Percentiles rank a stretch among this genome's conserved stretches.
Conservation (phyloP, 257 asterid species). For the Fraxinus excelsior region DNA sequence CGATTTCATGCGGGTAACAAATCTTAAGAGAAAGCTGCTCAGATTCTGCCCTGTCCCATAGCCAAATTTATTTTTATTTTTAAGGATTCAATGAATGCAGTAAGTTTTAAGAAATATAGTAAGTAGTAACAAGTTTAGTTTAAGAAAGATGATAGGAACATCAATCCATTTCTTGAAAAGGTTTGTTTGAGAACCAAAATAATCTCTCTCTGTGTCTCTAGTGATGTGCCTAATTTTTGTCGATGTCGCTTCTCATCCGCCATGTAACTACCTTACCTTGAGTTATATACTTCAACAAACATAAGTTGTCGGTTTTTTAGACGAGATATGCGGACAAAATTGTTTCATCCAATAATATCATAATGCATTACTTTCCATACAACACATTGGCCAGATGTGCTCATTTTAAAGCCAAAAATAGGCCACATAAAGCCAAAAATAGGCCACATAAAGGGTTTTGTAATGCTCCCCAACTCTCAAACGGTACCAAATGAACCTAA, state of each 20-base stretch:
- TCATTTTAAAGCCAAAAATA: slow-evolving; percentile 26
- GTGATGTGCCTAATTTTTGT: not conserved
- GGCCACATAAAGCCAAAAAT: slow-evolving; percentile 40
- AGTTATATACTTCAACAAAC: not conserved
- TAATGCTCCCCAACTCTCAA: slow-evolving; percentile 13
- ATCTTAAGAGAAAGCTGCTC: slow-evolving; percentile 30
- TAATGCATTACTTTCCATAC: slow-evolving; percentile 32
- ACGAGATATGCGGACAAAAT: not conserved
- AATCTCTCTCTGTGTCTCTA: too few relatives aligned
- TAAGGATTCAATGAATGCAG: not conserved
- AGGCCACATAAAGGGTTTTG: slow-evolving; percentile 41
- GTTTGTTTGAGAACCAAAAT: slow-evolving; percentile 13
- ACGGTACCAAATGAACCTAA: slow-evolving; percentile 20
- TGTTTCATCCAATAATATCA: slow-evolving; percentile 11
- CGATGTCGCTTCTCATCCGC: not conserved
- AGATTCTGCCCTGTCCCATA: slow-evolving; percentile 16
- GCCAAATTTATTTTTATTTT: not conserved
- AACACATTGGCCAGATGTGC: slow-evolving; percentile 25
- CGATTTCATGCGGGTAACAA: slow-evolving; percentile 40
- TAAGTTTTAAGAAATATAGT: too few relatives aligned
- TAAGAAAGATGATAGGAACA: not conserved
- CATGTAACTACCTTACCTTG: not conserved
- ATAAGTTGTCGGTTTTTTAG: not conserved
- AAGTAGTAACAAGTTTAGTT: too few relatives aligned
- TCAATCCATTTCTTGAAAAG: not conserved